phyloP scores from a whole-genome alignment of 768 basidiomycete genomes.

The Sporobolomyces pararoseus region DNA sequence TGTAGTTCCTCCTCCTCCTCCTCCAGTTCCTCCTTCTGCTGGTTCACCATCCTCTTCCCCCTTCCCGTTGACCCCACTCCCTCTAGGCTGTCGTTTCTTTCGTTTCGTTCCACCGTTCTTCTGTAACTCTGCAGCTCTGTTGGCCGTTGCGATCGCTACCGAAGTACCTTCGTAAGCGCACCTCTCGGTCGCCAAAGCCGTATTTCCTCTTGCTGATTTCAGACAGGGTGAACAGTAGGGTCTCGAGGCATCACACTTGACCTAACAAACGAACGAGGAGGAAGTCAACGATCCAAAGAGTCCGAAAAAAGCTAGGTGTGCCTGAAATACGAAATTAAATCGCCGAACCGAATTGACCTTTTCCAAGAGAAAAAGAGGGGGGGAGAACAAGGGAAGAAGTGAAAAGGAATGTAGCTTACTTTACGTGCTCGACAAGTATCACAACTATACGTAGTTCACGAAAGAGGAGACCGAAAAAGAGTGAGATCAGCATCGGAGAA shows the following conservation, averaged over 20 bases:
- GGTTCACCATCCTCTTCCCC: background rate
- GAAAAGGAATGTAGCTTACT: background rate
- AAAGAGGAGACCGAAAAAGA: too few species aligned
- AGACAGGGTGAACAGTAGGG: conserved; percentile 34
- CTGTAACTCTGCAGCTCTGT: conserved; percentile 16
- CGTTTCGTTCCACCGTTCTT: conserved; percentile 3
- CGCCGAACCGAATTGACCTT: background rate
- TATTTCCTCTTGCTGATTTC: conserved; percentile 33
- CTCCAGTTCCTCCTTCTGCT: background rate
- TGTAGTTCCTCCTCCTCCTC: background rate
- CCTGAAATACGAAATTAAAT: background rate
- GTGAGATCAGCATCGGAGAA: background rate
- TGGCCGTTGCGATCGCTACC: conserved; percentile 35
- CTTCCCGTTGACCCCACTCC: background rate
- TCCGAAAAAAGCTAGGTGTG: too few species aligned
- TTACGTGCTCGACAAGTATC: conserved; percentile 37
- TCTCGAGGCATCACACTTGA: conserved; percentile 35
- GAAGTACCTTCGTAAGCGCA: conserved; percentile 39
- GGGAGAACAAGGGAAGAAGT: background rate
- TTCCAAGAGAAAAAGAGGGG: background rate
- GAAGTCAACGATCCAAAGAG: too few species aligned
- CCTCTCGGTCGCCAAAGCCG: background rate
- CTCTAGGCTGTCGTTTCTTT: background rate
- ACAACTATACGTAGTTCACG: conserved; percentile 5
- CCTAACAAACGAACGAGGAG: conserved; percentile 9